These are phyloP conservation scores for Candida sanyiensis DNA, from an alignment of 805 yeast genomes.

Conservation along the genomic window DNA sequence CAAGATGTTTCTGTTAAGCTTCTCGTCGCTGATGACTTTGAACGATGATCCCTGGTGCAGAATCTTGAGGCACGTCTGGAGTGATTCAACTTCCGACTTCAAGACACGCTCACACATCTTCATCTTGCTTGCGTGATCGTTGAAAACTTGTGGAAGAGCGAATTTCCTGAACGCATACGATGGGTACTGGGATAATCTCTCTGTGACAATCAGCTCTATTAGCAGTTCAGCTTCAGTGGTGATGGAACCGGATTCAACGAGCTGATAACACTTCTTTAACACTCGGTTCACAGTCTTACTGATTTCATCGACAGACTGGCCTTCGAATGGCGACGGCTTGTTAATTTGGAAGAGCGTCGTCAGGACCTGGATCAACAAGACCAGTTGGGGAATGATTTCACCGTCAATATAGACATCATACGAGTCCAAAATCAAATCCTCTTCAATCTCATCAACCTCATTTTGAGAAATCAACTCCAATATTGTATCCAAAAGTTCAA, in stretches of 20 bases:
- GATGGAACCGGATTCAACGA: conserved; percentile 42
- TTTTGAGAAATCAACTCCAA: conserved; percentile 26
- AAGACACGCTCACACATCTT: conserved; percentile 52
- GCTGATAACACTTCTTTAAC: conserved; percentile 54
- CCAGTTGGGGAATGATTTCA: conserved; percentile 54
- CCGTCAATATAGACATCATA: conserved; percentile 59
- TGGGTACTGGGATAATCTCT: conserved; percentile 45
- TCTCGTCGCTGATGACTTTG: conserved; percentile 50
- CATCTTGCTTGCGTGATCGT: conserved; percentile 18
- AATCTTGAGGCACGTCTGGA: conserved; percentile 33
- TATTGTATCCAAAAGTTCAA: conserved; percentile 30
- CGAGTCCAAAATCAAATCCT: conserved; percentile 43
- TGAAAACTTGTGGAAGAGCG: conserved; percentile 13
- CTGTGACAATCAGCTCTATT: conserved; percentile 24
- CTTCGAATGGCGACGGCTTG: conserved; percentile 21
- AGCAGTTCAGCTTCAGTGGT: conserved; percentile 33
- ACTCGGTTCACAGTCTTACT: conserved; percentile 40
- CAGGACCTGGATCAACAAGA: conserved; percentile 47
- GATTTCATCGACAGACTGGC: conserved; percentile 15
- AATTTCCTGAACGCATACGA: conserved; percentile 26
- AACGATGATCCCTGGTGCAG: conserved; percentile 26
- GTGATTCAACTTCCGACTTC: conserved; percentile 48
- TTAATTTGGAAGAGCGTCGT: conserved; percentile 29
- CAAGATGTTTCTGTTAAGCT: conserved; percentile 50
- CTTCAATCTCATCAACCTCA: conserved; percentile 34